phyloP scores from a whole-genome alignment of 2,329 filamentous ascomycete genomes.

The Neofusicoccum cordaticola region DNA sequence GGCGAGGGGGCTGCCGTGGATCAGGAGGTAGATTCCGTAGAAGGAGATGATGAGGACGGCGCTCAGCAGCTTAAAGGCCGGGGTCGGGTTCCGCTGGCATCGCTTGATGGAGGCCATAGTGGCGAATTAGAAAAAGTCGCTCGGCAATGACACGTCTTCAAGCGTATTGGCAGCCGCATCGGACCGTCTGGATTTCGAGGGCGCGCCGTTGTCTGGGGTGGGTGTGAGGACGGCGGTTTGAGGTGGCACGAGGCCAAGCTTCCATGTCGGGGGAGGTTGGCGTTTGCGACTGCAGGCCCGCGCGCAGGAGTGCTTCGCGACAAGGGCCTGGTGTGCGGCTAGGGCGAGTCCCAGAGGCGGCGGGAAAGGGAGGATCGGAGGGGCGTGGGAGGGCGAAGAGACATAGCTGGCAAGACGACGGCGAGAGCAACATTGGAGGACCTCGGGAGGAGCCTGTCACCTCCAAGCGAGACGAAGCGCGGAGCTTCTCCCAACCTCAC shows the following conservation, averaged over 20 bases:
- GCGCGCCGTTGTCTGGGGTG: not conserved
- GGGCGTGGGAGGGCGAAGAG: not conserved
- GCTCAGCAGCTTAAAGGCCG: slow-evolving; percentile 42
- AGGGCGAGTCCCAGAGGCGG: slow-evolving; percentile 4
- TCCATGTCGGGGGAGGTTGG: slow-evolving; percentile 2
- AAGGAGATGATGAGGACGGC: slow-evolving; percentile 39
- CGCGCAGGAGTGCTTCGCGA: not conserved
- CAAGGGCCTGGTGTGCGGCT: not conserved
- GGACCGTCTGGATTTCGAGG: not conserved
- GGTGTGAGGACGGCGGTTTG: not conserved
- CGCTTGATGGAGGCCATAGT: slow-evolving; percentile 26
- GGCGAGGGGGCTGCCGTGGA: slow-evolving; percentile 26
- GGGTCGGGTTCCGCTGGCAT: slow-evolving; percentile 33
- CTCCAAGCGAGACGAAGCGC: slow-evolving; percentile 13
- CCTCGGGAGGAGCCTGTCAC: slow-evolving; percentile 7
- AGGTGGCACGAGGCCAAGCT: slow-evolving; percentile 3
- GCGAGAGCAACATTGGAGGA: slow-evolving; percentile 4
- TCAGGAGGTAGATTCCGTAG: slow-evolving; percentile 40
- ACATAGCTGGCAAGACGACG: slow-evolving; percentile 13
- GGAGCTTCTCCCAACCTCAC: slow-evolving; percentile 14
- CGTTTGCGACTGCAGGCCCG: not conserved
- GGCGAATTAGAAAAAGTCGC: not conserved
- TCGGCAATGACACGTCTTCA: not conserved
- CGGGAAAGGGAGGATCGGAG: slow-evolving; percentile 3
- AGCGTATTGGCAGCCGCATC: slow-evolving; percentile 1